Base-by-base conservation (phyloP, 140 eudicot species). In the Stevia rebaudiana region DNA sequence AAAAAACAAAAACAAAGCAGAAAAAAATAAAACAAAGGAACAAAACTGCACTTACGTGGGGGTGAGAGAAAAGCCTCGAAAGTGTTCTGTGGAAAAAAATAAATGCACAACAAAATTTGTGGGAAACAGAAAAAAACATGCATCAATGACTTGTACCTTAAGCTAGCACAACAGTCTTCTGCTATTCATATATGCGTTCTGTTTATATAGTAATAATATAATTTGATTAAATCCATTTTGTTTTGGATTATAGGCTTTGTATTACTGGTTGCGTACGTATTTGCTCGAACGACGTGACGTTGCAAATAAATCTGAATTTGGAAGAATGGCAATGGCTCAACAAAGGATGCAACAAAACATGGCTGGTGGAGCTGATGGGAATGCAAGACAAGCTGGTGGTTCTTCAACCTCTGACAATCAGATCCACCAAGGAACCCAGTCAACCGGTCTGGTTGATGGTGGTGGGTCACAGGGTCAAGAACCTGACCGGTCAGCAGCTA, bases 221-320 rank as follows among this genome's bases (percentile, higher is more conserved):
- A n/a, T n/a, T n/a, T n/a, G n/a, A n/a, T n/a, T n/a, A n/a, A n/a
- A n/a, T n/a, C 2, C 33, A 28, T 28, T 15, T 48, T 56, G 12
- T 24, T 61, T 57, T 2, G 15, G 60, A 51, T 47, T 43, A 1
- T 54, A 94, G 97, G 99, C 99, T 41, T 73, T 94, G 77, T 94
- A 94, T 82, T 94, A 94, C 78, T 94, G 99, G 99, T 77, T 94
- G 60, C 94, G 99, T 19, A 94, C 99, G 6, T 94, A 94, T 75
- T 76, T 94, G 59, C 97, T 94, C 13, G 99, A 94, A 66, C 88
- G 99, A 11, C 94, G 99, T 44, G 99, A 94, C 49, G 97, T 86
- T 41, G 97, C 99, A n/a, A 80, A 86, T 79, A 94, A 86, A 78
- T 83, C 99, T 54, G 99, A 94, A 33, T 76, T 77, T 41, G 90